Evolutionary conservation across 257 asterid genomes (phyloP), one percentile per base, ranked within the genome.

Genomic region (Thymus mandschuricus): DNA sequence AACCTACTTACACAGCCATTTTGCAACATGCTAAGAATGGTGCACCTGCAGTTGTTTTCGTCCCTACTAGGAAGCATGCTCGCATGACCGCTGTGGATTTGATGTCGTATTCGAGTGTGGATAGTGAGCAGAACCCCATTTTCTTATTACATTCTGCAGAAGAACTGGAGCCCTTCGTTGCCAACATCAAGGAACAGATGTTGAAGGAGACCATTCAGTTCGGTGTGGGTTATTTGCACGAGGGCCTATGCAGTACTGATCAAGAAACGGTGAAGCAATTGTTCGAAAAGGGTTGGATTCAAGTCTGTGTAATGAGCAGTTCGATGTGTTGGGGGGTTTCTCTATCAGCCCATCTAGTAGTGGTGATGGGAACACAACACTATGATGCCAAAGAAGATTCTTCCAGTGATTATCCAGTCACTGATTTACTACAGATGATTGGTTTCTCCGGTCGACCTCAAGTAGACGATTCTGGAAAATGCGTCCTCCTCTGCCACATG

Each of bases 241-340:
- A 85, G 77, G 89, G 89, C 64, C 77, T 85, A 57, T 62, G 80
- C 68, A 75, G 78, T 71, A 71, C 83, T 7, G 89, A 85, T 64
- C 89, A 85, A 65, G 89, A 79, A 76, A 85, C 82, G 60, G 89
- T 85, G 73, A 85, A 85, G 77, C 78, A 82, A 1, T 70, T 85
- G 51, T 85, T 82, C 50, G 85, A 85, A 75, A 75, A 85, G 4
- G 87, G 89, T 34, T 62, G 75, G 75, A 70, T 85, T 66, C 87
- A 82, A 70, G 89, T 80, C 10, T 85, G 89, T 30, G 89, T 85
- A 57, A 82, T 85, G 78, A 82, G 72, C 75, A 80, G 87, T 60
- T 80, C 87, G 5, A 78, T 85, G 87, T 85, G 87, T 61, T 85
- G 89, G 89, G 89, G 89, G 45, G 85, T 85, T 48, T 79, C 89